These are phyloP conservation scores for Eucalyptus caleyi DNA, from an alignment of 345 rosid species.

Conservation along the genomic window DNA sequence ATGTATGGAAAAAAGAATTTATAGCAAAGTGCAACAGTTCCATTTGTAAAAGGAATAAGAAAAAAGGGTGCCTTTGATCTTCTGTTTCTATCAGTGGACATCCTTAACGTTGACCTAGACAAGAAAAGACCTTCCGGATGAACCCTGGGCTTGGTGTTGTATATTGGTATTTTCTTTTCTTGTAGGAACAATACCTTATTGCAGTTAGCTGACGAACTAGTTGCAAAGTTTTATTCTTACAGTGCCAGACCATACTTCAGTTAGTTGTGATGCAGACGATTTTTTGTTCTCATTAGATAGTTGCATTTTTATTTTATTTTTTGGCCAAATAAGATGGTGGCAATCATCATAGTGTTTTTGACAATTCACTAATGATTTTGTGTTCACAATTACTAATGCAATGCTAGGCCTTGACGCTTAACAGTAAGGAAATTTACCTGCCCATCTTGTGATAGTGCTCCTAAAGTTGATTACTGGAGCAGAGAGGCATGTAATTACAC, in stretches of 20 bases:
- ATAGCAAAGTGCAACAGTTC: background rate
- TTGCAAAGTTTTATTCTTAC: background rate
- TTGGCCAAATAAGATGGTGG: background rate
- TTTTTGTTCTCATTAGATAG: background rate
- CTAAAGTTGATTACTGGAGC: background rate
- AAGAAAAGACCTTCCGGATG: background rate
- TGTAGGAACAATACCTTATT: background rate
- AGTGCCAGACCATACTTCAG: background rate
- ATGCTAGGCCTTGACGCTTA: background rate
- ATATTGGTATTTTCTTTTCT: background rate
- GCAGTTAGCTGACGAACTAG: background rate
- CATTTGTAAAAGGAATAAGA: background rate
- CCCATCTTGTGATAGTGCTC: background rate
- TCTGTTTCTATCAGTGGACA: background rate
- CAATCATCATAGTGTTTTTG: background rate
- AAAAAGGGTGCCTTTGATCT: background rate
- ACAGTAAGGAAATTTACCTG: background rate
- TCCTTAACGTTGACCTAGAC: background rate
- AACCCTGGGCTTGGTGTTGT: background rate
- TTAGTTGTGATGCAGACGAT: background rate
- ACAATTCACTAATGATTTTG: background rate
- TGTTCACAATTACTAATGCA: background rate
- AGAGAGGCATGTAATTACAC: background rate
- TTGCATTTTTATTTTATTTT: background rate
- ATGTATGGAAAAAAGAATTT: background rate